Evolutionary conservation across 768 basidiomycete genomes (phyloP).

Genomic region (Rhizopogon rudus): DNA sequence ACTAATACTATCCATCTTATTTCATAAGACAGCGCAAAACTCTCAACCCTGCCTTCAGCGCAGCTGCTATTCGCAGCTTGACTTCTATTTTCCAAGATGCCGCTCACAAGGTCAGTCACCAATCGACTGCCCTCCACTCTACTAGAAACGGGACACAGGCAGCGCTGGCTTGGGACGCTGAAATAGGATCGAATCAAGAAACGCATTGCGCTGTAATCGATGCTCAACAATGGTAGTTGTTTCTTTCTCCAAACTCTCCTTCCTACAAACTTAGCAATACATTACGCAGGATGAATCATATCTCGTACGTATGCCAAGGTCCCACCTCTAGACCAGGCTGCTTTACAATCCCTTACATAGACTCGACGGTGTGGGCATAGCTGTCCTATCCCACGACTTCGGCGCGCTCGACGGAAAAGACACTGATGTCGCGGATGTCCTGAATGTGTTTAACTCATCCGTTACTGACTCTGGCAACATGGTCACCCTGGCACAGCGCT

Average conservation of each 20-base stretch:
- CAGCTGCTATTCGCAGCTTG: constrained; percentile 41
- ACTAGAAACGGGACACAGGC: background rate
- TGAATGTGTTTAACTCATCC: constrained; percentile 19
- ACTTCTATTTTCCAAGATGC: constrained; percentile 47
- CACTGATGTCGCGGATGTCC: constrained; percentile 17
- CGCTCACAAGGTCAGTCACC: constrained; percentile 38
- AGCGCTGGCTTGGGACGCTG: background rate
- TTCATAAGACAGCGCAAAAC: constrained; percentile 41
- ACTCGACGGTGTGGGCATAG: constrained; percentile 40
- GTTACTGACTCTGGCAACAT: constrained; percentile 7
- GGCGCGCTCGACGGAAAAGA: constrained; percentile 33
- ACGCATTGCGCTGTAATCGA: background rate
- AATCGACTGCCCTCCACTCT: background rate
- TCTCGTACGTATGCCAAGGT: background rate
- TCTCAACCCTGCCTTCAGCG: constrained; percentile 48
- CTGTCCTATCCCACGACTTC: constrained; percentile 43
- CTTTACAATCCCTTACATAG: constrained; percentile 12
- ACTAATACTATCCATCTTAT: background rate
- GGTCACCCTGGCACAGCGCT: constrained; percentile 15
- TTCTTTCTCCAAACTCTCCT: background rate
- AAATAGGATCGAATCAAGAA: background rate
- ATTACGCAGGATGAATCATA: background rate
- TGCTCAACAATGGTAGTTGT: background rate
- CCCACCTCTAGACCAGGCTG: background rate
- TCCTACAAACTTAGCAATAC: background rate